Evolutionary conservation across 2,329 filamentous ascomycete genomes (phyloP), one percentile per base, ranked within the genome.

Genomic region (Ascochyta fabae): DNA sequence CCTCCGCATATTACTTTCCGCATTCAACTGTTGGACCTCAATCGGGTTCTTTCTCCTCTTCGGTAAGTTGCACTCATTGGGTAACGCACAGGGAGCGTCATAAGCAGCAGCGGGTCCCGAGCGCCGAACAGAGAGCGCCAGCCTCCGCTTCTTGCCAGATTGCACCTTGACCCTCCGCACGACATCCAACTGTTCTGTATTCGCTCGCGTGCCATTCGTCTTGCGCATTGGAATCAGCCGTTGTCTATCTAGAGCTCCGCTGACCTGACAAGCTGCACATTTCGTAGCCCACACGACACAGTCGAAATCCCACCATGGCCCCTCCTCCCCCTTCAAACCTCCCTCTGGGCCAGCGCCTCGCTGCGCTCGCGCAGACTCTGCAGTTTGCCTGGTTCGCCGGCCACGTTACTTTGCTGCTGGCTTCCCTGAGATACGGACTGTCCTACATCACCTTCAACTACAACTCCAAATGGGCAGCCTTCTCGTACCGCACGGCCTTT

Each of bases 381-480:
- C 95, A 98, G 82, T 99, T 94, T 89, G 86, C 77, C 80, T 86
- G 75, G 75, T 77, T 77, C 62, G 73, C 65, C 70, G 96, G 94
- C 67, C 95, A 99, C 76, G 81, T 97, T 58, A 89, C 88, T 35
- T 86, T 98, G 59, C 88, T 99, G 65, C 80, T 96, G 66, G 88
- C 87, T 71, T 91, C 94, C 48, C 75, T 90, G 71, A 90, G 92
- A 74, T 99, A 98, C 78, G 79, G 83, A 61, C 77, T 98, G 60
- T 96, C 92, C 44, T 96, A 92, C 82, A 79, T 97, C 55, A 89
- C 89, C 71, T 90, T 98, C 83, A 96, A 96, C 83, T 92, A 87
- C 77, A 89, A 89, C 75, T 88, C 87, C 54, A 80, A 85, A 73
- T 86, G 87, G 82, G 93, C 94, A 43, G 83, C 86, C 65, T 88